These are phyloP conservation scores for Xylaria palmicola DNA, from an alignment of 495 filamentous ascomycete species.

Conservation along the genomic window DNA sequence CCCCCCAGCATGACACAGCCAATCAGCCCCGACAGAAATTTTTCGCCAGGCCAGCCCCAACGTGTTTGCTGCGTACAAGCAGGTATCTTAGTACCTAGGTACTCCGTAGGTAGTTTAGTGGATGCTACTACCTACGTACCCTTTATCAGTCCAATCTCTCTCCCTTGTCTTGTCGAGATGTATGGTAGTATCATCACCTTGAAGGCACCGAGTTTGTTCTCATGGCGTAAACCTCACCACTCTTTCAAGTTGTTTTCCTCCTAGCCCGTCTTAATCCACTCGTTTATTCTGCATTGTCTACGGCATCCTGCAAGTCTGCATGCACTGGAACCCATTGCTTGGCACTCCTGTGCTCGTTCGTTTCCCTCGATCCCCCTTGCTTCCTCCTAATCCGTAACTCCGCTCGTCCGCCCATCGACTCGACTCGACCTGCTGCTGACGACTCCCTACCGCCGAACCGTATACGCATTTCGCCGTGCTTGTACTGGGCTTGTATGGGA, in stretches of 20 bases:
- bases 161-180: background rate
- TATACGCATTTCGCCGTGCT: background rate
- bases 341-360: conserved; percentile 1
- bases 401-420: background rate
- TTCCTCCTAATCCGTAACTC: background rate
- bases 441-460: background rate
- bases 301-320: background rate
- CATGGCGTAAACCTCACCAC: background rate
- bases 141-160: conserved; percentile 1
- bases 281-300: background rate
- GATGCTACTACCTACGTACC: conserved; percentile 11
- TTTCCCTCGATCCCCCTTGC: background rate
- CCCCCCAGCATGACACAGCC: background rate
- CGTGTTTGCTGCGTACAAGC: background rate
- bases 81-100: too few relatives aligned
- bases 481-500: background rate
- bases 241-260: background rate
- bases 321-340: background rate
- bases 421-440: background rate
- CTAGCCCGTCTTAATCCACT: background rate
- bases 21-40: conserved; percentile 9
- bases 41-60: background rate
- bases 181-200: background rate
- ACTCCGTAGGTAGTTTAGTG: background rate
- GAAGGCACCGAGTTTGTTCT: background rate